Percentiles rank a stretch among this genome's conserved stretches.
Conservation (phyloP, 805 yeast genomes). For the Candida vartiovaarae region DNA sequence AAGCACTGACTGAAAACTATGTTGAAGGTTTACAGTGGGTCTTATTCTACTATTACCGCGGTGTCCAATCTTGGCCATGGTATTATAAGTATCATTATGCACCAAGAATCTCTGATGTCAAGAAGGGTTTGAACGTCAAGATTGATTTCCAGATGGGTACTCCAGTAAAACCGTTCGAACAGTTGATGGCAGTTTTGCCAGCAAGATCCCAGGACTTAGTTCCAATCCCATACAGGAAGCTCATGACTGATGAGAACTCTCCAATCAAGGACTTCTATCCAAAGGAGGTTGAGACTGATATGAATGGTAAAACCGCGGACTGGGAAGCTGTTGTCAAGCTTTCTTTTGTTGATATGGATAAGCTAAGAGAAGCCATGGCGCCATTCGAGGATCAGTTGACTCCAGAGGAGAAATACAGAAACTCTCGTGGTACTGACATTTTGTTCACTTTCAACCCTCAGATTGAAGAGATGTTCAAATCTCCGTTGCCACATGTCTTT, state of each 20-base stretch:
- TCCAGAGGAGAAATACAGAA: conserved; percentile 67
- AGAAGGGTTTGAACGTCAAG: conserved; percentile 58
- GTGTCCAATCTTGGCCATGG: conserved; percentile 97
- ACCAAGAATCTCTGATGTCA: conserved; percentile 87
- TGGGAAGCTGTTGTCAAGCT: conserved; percentile 97
- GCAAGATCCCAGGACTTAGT: conserved; percentile 79
- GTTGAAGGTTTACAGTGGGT: conserved; percentile 98
- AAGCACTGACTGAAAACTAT: conserved; percentile 68
- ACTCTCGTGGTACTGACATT: conserved; percentile 65
- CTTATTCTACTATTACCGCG: conserved; percentile 79
- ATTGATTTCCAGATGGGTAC: conserved; percentile 58
- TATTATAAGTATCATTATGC: conserved; percentile 84
- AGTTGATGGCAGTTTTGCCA: conserved; percentile 86
- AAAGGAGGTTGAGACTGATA: conserved; percentile 74
- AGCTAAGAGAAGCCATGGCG: conserved; percentile 65
- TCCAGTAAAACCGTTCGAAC: conserved; percentile 92
- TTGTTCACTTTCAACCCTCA: conserved; percentile 73
- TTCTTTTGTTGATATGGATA: conserved; percentile 81
- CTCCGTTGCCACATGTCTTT: conserved; percentile 75
- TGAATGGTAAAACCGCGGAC: conserved; percentile 90
- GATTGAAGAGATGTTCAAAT: conserved; percentile 53
- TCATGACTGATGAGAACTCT: conserved; percentile 81
- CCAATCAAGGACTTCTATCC: conserved; percentile 93
- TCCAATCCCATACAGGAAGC: conserved; percentile 67
- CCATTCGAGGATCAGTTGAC: conserved; percentile 57